phyloP scores from a whole-genome alignment of 352 stramenopile genomes.

The Globisporangium paddicum region DNA sequence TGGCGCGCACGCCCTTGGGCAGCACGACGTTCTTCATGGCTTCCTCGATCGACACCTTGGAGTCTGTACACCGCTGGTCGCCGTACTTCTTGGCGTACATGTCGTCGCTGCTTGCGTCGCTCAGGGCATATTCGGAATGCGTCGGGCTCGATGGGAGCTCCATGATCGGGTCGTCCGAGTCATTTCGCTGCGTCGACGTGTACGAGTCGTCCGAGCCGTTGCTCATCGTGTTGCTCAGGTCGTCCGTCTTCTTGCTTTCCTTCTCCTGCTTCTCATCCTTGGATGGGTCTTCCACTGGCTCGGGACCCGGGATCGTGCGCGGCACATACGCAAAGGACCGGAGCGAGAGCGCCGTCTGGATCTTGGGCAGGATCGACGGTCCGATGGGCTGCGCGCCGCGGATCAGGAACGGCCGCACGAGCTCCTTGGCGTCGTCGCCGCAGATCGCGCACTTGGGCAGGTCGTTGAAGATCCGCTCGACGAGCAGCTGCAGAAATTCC shows the following conservation, averaged over 20 bases:
- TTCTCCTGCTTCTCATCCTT: background rate
- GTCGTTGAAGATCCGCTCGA: constrained; percentile 65
- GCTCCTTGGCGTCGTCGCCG: constrained; percentile 56
- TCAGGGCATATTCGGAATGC: constrained; percentile 28
- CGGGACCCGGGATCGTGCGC: constrained; percentile 22
- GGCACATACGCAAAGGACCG: constrained; percentile 56
- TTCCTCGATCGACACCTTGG: constrained; percentile 59
- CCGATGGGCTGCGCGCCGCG: constrained; percentile 73
- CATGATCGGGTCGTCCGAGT: constrained; percentile 33
- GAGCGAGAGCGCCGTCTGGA: constrained; percentile 68
- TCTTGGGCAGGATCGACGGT: constrained; percentile 63
- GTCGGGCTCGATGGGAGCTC: constrained; percentile 36
- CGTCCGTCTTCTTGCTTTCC: background rate
- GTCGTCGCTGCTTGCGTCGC: constrained; percentile 23
- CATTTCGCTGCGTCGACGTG: constrained; percentile 48
- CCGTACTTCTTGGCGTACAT: constrained; percentile 39
- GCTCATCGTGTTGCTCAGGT: constrained; percentile 12
- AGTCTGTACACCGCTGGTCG: constrained; percentile 64
- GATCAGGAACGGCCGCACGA: constrained; percentile 73
- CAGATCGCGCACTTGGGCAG: constrained; percentile 71
- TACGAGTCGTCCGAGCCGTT: constrained; percentile 46
- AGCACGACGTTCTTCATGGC: constrained; percentile 80
- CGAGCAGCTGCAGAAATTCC: constrained; percentile 69
- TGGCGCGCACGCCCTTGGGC: constrained; percentile 39
- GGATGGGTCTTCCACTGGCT: background rate